phyloP scores from a whole-genome alignment of 2,329 filamentous ascomycete species.

The Huntiella bhutanensis region DNA sequence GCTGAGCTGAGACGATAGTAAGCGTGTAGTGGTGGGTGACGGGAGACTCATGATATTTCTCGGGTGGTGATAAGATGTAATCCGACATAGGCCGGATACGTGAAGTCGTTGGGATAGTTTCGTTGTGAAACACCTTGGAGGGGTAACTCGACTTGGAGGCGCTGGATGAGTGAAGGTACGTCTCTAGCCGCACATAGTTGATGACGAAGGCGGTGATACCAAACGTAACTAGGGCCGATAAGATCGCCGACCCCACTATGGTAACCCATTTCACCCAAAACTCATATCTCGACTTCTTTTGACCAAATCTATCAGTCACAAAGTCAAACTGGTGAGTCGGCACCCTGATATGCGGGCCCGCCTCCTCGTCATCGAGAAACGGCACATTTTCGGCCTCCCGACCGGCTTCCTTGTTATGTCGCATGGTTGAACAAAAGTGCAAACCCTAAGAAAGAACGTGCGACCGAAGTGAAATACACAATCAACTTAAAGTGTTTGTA shows the following conservation, averaged over 20 bases:
- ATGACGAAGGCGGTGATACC: neutral
- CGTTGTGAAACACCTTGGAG: constrained; percentile 4
- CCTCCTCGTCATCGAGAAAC: no score
- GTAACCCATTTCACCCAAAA: neutral
- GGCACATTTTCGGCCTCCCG: no score
- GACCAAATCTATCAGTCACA: no score
- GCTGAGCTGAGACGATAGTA: constrained; percentile 36
- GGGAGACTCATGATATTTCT: constrained; percentile 32
- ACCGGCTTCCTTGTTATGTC: no score
- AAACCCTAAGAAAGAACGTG: no score
- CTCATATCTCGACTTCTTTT: no score
- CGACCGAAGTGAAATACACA: no score
- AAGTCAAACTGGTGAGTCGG: no score
- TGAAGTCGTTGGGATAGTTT: constrained; percentile 14
- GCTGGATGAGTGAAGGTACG: neutral
- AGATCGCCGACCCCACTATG: neutral
- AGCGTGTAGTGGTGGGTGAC: constrained; percentile 37
- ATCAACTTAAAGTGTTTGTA: no score
- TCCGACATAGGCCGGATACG: constrained; percentile 22
- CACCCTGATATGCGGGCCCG: no score
- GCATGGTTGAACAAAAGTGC: no score
- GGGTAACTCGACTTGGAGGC: neutral
- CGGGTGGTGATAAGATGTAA: constrained; percentile 37
- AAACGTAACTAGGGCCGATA: neutral
- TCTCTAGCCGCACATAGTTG: neutral